Percentiles rank a stretch among this genome's conserved stretches.
Conservation (phyloP, 768 basidiomycete species). For the Mycena rebaudengoi region DNA sequence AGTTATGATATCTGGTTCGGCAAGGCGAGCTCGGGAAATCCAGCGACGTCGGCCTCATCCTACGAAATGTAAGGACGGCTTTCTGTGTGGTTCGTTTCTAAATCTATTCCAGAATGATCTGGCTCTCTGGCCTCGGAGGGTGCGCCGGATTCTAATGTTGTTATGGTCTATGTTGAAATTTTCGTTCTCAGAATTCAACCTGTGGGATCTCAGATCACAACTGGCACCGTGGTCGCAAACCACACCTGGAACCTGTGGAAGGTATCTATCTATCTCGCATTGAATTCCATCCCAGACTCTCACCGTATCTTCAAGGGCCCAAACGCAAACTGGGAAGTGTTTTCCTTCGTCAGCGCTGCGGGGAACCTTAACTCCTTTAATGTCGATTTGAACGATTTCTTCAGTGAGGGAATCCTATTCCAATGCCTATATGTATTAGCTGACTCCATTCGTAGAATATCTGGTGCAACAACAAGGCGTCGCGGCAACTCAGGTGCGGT, state of each 20-base stretch:
- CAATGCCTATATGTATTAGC: not conserved
- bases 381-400: constrained; percentile 62
- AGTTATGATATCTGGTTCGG: constrained; percentile 68
- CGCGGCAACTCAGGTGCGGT: constrained; percentile 54
- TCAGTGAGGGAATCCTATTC: no score
- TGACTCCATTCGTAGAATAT: constrained; percentile 40
- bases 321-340: constrained; percentile 62
- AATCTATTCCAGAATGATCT: constrained; percentile 57
- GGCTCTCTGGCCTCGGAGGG: constrained; percentile 66
- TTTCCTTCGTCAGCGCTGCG: constrained; percentile 59
- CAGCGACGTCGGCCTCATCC: constrained; percentile 56
- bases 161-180: not conserved
- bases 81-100: not conserved
- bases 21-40: constrained; percentile 46
- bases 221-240: constrained; percentile 52
- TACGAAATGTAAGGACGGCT: constrained; percentile 57
- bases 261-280: constrained; percentile 58
- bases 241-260: constrained; percentile 66
- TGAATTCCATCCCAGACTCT: constrained; percentile 53
- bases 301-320: constrained; percentile 58
- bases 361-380: constrained; percentile 61
- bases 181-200: constrained; percentile 59
- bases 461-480: constrained; percentile 56
- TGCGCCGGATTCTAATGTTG: constrained; percentile 33
- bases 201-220: constrained; percentile 56